Percentiles rank a stretch among this genome's conserved stretches.
These are phyloP conservation scores for Phytophthora pluvialis DNA, from an alignment of 352 stramenopile genomes.

Conservation along the genomic window DNA sequence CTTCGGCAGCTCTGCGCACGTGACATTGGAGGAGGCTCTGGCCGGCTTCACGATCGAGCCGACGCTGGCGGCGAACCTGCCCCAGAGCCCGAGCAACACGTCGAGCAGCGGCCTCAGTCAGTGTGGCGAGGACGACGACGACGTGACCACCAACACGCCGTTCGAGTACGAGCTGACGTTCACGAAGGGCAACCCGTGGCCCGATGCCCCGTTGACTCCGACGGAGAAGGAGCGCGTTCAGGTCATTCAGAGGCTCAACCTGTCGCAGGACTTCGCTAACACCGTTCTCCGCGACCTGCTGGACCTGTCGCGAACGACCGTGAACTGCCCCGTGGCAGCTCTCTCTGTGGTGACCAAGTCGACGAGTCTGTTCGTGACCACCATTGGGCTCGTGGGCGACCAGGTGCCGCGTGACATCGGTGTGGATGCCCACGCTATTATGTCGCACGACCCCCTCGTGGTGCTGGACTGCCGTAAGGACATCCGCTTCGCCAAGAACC, in stretches of 20 bases:
- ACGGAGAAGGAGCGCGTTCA: slow-evolving; percentile 63
- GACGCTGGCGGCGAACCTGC: slow-evolving; percentile 29
- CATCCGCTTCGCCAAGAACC: slow-evolving; percentile 81
- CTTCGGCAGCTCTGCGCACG: slow-evolving; percentile 41
- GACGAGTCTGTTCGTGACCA: slow-evolving; percentile 80
- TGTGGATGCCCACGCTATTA: slow-evolving; percentile 78
- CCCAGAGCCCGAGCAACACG: slow-evolving; percentile 39
- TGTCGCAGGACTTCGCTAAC: slow-evolving; percentile 82
- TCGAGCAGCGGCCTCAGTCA: slow-evolving; percentile 44
- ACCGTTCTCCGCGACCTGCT: slow-evolving; percentile 76
- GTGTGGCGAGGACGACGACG: slow-evolving; percentile 56
- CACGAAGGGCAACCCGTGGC: slow-evolving; percentile 77
- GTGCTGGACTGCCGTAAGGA: slow-evolving; percentile 81
- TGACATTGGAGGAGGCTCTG: slow-evolving; percentile 47
- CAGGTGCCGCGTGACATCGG: slow-evolving; percentile 81
- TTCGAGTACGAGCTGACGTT: slow-evolving; percentile 79
- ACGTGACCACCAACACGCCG: slow-evolving; percentile 58
- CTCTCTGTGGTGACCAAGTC: slow-evolving; percentile 74
- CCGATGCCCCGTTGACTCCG: slow-evolving; percentile 64
- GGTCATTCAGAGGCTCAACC: slow-evolving; percentile 69
- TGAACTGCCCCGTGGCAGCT: slow-evolving; percentile 73
- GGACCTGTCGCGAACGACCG: slow-evolving; percentile 70
- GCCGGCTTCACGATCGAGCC: slow-evolving; percentile 53
- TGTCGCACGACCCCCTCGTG: slow-evolving; percentile 74
- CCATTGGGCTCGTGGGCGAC: slow-evolving; percentile 75